Evolutionary conservation across 2,329 filamentous ascomycete species (phyloP), one percentile per base, ranked within the genome.

Genomic region (Colletotrichum camelliae): DNA sequence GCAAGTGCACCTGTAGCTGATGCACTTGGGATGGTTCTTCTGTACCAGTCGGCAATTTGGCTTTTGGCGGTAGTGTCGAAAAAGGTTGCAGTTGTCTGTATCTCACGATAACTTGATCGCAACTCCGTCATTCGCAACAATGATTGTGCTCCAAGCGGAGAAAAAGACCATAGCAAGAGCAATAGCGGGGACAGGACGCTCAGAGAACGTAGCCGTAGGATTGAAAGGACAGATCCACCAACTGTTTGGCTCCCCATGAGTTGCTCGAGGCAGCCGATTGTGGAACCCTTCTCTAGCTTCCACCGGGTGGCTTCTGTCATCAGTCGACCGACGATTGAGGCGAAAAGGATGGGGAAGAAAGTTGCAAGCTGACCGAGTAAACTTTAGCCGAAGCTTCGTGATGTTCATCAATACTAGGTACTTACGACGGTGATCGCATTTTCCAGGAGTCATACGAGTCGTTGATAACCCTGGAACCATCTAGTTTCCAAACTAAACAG

Each of bases 51-150:
- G 12, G 7, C 1, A 3, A 1, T 1, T 16, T 57, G 52, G 8
- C 3, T 57, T 0, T 16, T 57, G 24, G 52, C 12, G 52, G 7
- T 27, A 0, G n/a, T 57, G 24, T 57, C 52, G 4, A 57, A 57
- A 0, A 3, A 57, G 13, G 21, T 16, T 10, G 24, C 2, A 1
- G 13, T 24, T 2, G 52, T 57, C 13, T 1, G 1, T 18, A 0
- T 27, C 2, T 57, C n/a, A 0, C 2, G 12, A 27, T 13, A 27
- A 1, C 24, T 9, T 15, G 5, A 9, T 15, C 2, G 21, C 24
- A 27, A 15, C 8, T 15, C 5, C 7, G 52, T 57, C 52, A 57
- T 57, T 9, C 24, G 52, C 3, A 57, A 27, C 5, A 57, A 16
- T 57, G 52, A 57, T 57, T 57, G n/a, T 57, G 52, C n/a, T 18